phyloP scores from a whole-genome alignment of 1,139 yeast species.

The Spencermartinsiella ligniputridi region DNA sequence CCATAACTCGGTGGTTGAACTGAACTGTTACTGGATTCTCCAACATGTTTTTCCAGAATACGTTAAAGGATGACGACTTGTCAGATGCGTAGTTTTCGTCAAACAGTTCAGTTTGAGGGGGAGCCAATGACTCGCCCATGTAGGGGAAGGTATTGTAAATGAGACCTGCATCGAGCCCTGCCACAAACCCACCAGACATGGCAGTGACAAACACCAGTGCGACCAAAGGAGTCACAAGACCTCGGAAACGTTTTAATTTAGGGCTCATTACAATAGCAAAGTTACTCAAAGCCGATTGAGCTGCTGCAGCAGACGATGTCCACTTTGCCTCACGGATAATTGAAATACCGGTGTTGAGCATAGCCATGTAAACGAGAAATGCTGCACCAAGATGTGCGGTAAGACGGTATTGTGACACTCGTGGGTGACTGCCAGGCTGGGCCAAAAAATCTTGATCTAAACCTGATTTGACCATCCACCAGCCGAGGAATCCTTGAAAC shows the following conservation, averaged over 20 bases:
- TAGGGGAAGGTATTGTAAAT: slow-evolving; percentile 95
- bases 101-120: slow-evolving; percentile 69
- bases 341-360: slow-evolving; percentile 85
- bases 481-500: slow-evolving; percentile 91
- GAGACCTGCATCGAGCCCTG: slow-evolving; percentile 96
- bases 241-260: slow-evolving; percentile 52
- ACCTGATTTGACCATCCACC: slow-evolving; percentile 99
- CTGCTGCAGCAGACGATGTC: slow-evolving; percentile 53
- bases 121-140: slow-evolving; percentile 78
- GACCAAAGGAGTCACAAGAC: slow-evolving; percentile 51
- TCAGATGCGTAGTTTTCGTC: slow-evolving; percentile 60
- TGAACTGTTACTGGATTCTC: slow-evolving; percentile 98
- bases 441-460: slow-evolving; percentile 74
- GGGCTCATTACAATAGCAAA: slow-evolving; percentile 49
- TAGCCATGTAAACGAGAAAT: slow-evolving; percentile 78
- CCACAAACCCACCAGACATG: slow-evolving; percentile 96
- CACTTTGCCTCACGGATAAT: slow-evolving; percentile 73
- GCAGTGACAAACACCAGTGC: slow-evolving; percentile 80
- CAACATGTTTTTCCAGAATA: slow-evolving; percentile 85
- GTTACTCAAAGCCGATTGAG: slow-evolving; percentile 46
- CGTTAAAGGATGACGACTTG: slow-evolving; percentile 41
- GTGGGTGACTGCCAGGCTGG: slow-evolving; percentile 79
- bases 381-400: slow-evolving; percentile 96
- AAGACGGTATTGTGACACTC: slow-evolving; percentile 91
- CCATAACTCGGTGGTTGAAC: slow-evolving; percentile 81